A percentile compares a stretch with the other conserved stretches of the same genome.
phyloP scores from a whole-genome alignment of 768 basidiomycete genomes.

The Naganishia friedmannii region DNA sequence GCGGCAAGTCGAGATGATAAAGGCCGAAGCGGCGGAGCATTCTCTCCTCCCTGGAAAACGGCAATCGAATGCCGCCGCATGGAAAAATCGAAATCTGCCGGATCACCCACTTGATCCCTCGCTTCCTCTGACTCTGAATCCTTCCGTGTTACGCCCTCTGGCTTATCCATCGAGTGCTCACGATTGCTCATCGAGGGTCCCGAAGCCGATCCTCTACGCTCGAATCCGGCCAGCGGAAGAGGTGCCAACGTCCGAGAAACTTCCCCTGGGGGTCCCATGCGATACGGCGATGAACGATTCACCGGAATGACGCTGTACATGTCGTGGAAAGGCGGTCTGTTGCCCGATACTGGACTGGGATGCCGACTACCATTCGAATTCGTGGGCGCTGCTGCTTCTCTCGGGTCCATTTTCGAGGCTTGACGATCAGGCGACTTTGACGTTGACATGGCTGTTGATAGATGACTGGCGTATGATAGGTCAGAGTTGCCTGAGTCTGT shows the following conservation, averaged over 20 bases:
- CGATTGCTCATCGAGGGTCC: neutral
- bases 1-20: conserved; percentile 18
- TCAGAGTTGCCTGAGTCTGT: conserved; percentile 14
- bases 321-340: conserved; percentile 1
- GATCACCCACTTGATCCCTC: conserved; percentile 38
- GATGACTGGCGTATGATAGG: neutral
- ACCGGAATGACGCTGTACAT: neutral
- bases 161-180: neutral
- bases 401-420: neutral
- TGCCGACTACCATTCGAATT: conserved; percentile 1
- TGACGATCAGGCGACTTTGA: conserved; percentile 8
- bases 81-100: conserved; percentile 64
- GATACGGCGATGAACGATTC: conserved; percentile 2
- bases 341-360: conserved; percentile 1
- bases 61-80: conserved; percentile 73
- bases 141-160: conserved; percentile 6
- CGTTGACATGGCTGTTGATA: conserved; percentile 1
- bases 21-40: neutral
- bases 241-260: conserved; percentile 15
- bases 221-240: conserved; percentile 14
- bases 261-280: conserved; percentile 15
- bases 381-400: neutral
- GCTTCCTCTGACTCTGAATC: conserved; percentile 26
- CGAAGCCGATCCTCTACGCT: conserved; percentile 13
- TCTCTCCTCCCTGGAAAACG: conserved; percentile 26